Evolutionary conservation across 108 stramenopile species (phyloP).

Genomic region (Thalassiosira profunda): DNA sequence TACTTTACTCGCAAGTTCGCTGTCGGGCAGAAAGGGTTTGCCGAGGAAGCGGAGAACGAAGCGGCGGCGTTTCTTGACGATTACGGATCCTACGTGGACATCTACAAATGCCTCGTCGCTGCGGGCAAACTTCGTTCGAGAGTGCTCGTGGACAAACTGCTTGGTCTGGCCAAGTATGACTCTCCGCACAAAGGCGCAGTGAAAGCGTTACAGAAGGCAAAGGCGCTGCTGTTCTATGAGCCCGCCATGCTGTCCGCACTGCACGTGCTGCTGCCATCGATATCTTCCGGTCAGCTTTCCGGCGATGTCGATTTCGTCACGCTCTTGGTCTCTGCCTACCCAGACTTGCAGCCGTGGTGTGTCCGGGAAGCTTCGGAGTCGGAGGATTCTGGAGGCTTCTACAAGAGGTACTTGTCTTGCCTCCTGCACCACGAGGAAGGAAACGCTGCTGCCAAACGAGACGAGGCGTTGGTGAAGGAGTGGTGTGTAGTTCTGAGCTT

Average conservation of each 20-base stretch:
- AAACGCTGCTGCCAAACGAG: constrained; percentile 67
- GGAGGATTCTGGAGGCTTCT: constrained; percentile 41
- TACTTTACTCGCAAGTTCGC: constrained; percentile 73
- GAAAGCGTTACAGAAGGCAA: constrained; percentile 54
- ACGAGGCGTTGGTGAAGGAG: constrained; percentile 71
- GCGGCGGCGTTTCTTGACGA: constrained; percentile 60
- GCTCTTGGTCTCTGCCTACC: constrained; percentile 82
- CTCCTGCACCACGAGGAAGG: constrained; percentile 76
- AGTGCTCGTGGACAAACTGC: constrained; percentile 46
- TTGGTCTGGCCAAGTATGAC: constrained; percentile 71
- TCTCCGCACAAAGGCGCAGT: constrained; percentile 70
- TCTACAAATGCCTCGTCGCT: constrained; percentile 63
- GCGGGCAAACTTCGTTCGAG: constrained; percentile 60
- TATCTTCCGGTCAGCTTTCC: constrained; percentile 15
- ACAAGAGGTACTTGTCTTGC: constrained; percentile 73
- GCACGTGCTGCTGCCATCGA: constrained; percentile 45
- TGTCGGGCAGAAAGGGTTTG: too few relatives aligned
- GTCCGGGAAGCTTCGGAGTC: constrained; percentile 56
- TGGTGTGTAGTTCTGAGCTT: constrained; percentile 70
- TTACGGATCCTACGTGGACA: constrained; percentile 82
- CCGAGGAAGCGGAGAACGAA: constrained; percentile 19
- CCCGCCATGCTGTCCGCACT: constrained; percentile 77
- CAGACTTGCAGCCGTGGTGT: constrained; percentile 83
- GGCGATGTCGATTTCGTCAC: constrained; percentile 35
- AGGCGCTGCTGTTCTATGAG: constrained; percentile 72